Evolutionary conservation across 2,329 filamentous ascomycete species (phyloP), one percentile per base, ranked within the genome.

Genomic region (Meredithiella fracta): DNA sequence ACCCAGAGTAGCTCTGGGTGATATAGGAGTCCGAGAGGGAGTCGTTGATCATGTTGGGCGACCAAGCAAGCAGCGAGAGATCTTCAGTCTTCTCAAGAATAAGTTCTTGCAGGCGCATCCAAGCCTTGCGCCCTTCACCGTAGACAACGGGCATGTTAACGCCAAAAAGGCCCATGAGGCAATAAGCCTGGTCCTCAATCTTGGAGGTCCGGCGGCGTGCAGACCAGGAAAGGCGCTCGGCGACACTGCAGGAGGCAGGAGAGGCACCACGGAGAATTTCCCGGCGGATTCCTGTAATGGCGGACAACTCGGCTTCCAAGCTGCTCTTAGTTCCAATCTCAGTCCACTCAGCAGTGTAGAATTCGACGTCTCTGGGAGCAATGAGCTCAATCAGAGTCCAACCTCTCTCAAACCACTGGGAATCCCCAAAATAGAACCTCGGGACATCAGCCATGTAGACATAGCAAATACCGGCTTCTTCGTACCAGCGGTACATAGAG

Each of bases 51-150:
- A 57, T 56, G 23, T 51, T 51, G 3, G 58, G 58, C 2, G 60
- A 60, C 58, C 60, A 67, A 4, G 64, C 64, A 9, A 70, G 66
- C 1, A 70, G 60, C 3, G 64, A 67, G 29, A 70, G 65, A 56
- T 70, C 68, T 9, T 65, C 62, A 0, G 65, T 62, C 15, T 53
- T 58, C 56, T 64, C 65, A 40, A 69, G 60, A 11, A 69, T 66
- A 23, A 68, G 66, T 50, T 68, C 62, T 55, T 69, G 66, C 1
- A 69, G 59, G 23, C 67, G 62, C 5, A 62, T 53, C 52, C 68
- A 69, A 8, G 67, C 66, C 40, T 60, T 63, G 29, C 25, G 52
- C 1, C 64, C 64, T 47, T 66, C 64, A 5, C 64, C 64, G 14
- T 66, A 66, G 1, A 65, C 57, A 51, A 65, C 58, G 1, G 63